Evolutionary conservation across 176 grass and related monocot genomes (phyloP), one percentile per base, ranked within the genome.

Genomic region (Aegilops tauschii): DNA sequence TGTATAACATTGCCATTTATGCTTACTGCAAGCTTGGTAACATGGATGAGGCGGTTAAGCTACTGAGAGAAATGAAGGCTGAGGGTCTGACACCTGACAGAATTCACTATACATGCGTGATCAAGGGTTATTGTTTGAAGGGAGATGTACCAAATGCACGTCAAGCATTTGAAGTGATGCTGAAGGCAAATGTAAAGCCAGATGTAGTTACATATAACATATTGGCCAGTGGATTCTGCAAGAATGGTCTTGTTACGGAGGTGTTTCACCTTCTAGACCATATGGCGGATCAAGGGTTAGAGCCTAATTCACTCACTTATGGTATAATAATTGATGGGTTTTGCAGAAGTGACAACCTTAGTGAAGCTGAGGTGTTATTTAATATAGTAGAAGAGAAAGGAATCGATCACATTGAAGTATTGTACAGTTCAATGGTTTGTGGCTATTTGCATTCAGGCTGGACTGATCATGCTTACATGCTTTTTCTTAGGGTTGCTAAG

Each of bases 381-480:
- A 88, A 83, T 44, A 70, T 83, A 68, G 71, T 80, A 65, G 69
- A 83, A 88, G 73, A 96, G 70, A 92, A 77, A 58, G 80, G 74
- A 31, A 79, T 88, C 65, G 83, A 83, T 52, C 42, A 58, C 62
- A 89, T 86, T 89, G 89, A 84, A 68, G 65, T 86, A 39, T 20
- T 93, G 77, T 93, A 88, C 56, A 95, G 95, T 88, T 80, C 93
- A 39, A 98, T 98, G 93, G 87, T 98, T 61, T 92, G 80, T 83
- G 95, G 95, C 39, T 98, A 95, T 88, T 86, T 98, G 79, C 64
- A 85, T 67, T 92, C 70, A 16, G 87, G 85, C n/a, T 92, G 78
- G 77, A 92, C 83, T 25, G 81, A 81, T 61, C 66, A 91, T 89
- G 93, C 95, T 81, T 88, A 89, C 45, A 40, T 69, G 66, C 70